Evolutionary conservation across 352 stramenopile species (phyloP), one percentile per base, ranked within the genome.

Genomic region (Blastocystis sp.): DNA sequence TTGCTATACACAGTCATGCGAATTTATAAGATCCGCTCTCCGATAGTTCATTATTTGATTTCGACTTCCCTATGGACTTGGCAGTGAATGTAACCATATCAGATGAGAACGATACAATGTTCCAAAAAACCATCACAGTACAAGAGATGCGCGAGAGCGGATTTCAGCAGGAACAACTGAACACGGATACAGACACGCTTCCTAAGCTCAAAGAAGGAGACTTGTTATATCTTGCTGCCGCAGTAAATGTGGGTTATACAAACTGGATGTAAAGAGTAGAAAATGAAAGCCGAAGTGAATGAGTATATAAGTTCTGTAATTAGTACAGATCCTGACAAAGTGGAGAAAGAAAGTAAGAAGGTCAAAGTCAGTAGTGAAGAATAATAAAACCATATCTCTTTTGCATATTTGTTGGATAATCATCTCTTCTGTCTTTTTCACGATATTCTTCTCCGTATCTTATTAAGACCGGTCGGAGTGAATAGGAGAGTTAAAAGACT

Each of bases 201-300:
- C 73, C 73, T 18, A 55, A 66, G 56, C 26, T 85, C 13, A 59
- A 47, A 30, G 73, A 85, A 68, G 73, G 73, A 47, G 73, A 85
- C 24, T 45, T 85, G 73, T 65, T 66, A 43, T 66, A 85, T 66
- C 41, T 85, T 3, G 53, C 43, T 69, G 53, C 73, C 24, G 73
- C 73, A 3, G 54, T 85, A 54, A 53, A 85, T 20, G 73, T 85
- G 4, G 7, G 8, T 3, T 0, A 9, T 24, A 26, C 8, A 68
- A 37, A 59, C 7, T 20, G 47, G 20, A 1, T 16, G 26, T 66
- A 34, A 68, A 30, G 45, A 53, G 39, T 85, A 85, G 73, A 85
- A 85, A 20, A 85, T 85, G 73, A 85, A 85, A 45, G 73, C 59
- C 5, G 73, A 85, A 43, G 53, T 69, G 34, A 53, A 53, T 66